These are phyloP conservation scores for Xylaria sp. DNA, from an alignment of 2,329 filamentous ascomycete species.

Conservation along the genomic window DNA sequence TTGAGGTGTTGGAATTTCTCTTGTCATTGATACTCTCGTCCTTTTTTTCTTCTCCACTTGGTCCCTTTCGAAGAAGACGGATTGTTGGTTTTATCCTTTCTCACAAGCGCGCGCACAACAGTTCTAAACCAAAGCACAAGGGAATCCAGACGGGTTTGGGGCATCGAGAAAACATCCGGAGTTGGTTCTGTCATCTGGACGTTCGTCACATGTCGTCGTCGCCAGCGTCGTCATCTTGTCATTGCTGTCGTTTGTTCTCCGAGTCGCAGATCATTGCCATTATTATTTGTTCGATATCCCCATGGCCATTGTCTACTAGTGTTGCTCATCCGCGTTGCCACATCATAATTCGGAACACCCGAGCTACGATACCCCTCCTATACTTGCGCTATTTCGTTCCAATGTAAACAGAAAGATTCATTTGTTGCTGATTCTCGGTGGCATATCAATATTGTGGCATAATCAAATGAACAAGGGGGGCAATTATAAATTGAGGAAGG, in stretches of 20 bases:
- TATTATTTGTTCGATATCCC: constrained; percentile 35
- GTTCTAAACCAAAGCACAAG: constrained; percentile 32
- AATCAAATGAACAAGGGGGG: constrained; percentile 5
- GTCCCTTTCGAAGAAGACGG: constrained; percentile 32
- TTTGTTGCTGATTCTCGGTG: constrained; percentile 24
- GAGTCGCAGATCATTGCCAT: constrained; percentile 31
- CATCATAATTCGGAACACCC: constrained; percentile 35
- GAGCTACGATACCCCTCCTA: constrained; percentile 40
- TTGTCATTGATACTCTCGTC: constrained; percentile 33
- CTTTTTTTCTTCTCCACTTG: constrained; percentile 25
- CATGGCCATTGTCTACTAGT: constrained; percentile 34
- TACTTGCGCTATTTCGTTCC: constrained; percentile 32
- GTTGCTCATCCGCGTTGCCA: constrained; percentile 35
- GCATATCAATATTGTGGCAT: constrained; percentile 21
- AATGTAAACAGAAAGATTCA: constrained; percentile 35
- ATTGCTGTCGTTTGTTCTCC: constrained; percentile 35
- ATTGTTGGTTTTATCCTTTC: constrained; percentile 34
- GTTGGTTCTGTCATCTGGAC: constrained; percentile 38
- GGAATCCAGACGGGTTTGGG: constrained; percentile 29
- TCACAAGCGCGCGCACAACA: constrained; percentile 27
- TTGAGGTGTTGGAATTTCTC: constrained; percentile 26
- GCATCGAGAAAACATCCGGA: constrained; percentile 35
- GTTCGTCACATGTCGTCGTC: constrained; percentile 33
- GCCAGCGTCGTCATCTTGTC: constrained; percentile 34
- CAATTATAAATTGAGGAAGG: constrained; percentile 20